Percentiles rank a stretch among this genome's conserved stretches.
Conservation (phyloP, 768 basidiomycete genomes). For the Solioccasus polychromus region DNA sequence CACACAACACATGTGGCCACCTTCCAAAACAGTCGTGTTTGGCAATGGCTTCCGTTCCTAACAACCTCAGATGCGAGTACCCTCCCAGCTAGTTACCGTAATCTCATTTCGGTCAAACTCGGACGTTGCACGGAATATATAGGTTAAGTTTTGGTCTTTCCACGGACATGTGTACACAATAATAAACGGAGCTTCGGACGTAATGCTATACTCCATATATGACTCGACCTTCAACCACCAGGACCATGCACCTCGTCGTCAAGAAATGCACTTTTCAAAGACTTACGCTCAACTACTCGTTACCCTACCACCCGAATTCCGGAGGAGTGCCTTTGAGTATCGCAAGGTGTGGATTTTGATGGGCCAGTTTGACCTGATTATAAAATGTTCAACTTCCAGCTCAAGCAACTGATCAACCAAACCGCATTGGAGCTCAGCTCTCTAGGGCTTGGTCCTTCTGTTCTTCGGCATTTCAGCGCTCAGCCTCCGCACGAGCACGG, state of each 20-base stretch:
- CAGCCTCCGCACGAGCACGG: slow-evolving; percentile 38
- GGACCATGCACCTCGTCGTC: not conserved
- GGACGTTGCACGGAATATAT: too few species aligned
- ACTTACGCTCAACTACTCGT: slow-evolving; percentile 60
- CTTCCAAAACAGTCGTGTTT: slow-evolving; percentile 21
- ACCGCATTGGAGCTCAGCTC: slow-evolving; percentile 74
- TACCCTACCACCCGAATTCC: slow-evolving; percentile 72
- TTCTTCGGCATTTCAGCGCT: too few species aligned
- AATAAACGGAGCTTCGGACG: not conserved
- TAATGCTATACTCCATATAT: not conserved
- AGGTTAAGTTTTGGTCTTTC: too few species aligned
- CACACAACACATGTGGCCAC: slow-evolving; percentile 5
- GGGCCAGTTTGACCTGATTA: not conserved
- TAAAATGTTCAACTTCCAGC: slow-evolving; percentile 38
- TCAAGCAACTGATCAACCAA: slow-evolving; percentile 88
- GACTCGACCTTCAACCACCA: not conserved
- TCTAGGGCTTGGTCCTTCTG: slow-evolving; percentile 55
- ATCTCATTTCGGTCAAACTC: too few species aligned
- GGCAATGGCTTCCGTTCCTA: slow-evolving; percentile 17
- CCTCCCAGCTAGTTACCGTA: too few species aligned
- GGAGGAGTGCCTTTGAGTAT: slow-evolving; percentile 80
- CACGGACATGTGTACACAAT: not conserved
- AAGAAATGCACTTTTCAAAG: slow-evolving; percentile 70
- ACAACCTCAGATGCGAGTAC: too few species aligned
- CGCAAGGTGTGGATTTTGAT: slow-evolving; percentile 51